Base-by-base conservation (phyloP, 768 basidiomycete genomes). In the Leccinum arenicola region DNA sequence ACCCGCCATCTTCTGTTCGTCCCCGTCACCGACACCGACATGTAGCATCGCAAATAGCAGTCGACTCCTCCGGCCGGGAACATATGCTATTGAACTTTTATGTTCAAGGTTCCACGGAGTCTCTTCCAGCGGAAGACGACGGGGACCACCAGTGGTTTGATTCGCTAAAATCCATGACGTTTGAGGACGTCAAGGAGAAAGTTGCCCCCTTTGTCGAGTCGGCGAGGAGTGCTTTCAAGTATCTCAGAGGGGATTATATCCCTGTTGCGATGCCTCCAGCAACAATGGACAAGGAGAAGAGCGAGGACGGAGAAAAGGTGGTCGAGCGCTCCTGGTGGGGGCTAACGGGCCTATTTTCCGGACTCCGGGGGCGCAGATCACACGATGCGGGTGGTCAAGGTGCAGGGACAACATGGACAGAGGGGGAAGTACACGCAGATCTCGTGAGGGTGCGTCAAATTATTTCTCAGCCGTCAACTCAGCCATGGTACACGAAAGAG, bases 81-180 rank as follows among this genome's bases (percentile, higher is more conserved):
- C 92, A 93, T 64, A 86, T 94, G 84, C 80, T 91, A 31, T 80
- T 94, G 70, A 87, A 87, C 48, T 94, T 94, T 74, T 94, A 87
- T 64, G 80, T 93, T 27, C 82, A 90, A 75, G 86, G 85, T 38
- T 76, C 79, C 38, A 58, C 62, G 7, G 55, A 70, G 3, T 66
- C 73, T 8, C 68, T 75, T 6, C n/a, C 40, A 25, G 19, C 33
- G 35, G 47, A 62, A 55, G 79, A 81, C 15, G 65, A 64, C 52
- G 54, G 61, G 47, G 60, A 59, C 17, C 31, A 23, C 12, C 60
- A 58, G 33, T 61, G 59, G 61, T 6, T 83, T 21, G 80, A 84
- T 29, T 70, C 68, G 31, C 54, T 90, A 33, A 75, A 81, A 2
- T 79, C 84, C 21, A 65, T 88, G 61, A 82, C 84, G 2, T 72